Percentiles rank a stretch among this genome's conserved stretches.
phyloP scores from a whole-genome alignment of 257 asterid genomes.

The Nicotiana otophora region DNA sequence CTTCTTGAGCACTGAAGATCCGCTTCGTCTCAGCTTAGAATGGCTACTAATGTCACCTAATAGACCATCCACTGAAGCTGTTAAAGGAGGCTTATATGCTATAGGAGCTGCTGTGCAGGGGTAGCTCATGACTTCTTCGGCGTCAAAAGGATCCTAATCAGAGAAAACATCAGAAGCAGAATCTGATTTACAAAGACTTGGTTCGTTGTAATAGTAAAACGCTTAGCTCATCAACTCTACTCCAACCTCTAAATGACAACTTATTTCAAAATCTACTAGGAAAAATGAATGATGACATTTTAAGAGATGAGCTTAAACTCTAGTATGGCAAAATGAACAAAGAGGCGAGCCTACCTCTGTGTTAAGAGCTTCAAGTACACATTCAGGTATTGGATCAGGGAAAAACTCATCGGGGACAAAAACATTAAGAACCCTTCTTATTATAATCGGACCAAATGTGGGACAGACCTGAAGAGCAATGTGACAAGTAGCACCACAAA shows the following conservation, averaged over 20 bases:
- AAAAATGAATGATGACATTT: background rate
- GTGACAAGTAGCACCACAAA: background rate
- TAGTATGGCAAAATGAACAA: background rate
- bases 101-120: slow-evolving; percentile 61
- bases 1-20: slow-evolving; percentile 48
- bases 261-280: no score
- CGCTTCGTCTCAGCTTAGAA: slow-evolving; percentile 32
- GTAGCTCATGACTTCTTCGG: slow-evolving; percentile 30
- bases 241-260: background rate
- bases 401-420: slow-evolving; percentile 86
- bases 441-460: slow-evolving; percentile 52
- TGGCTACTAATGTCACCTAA: slow-evolving; percentile 58
- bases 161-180: background rate
- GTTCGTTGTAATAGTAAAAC: background rate
- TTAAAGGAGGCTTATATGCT: slow-evolving; percentile 62
- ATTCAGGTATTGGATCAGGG: slow-evolving; percentile 67
- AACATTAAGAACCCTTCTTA: slow-evolving; percentile 58
- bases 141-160: slow-evolving; percentile 44
- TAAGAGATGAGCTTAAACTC: background rate
- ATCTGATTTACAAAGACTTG: background rate
- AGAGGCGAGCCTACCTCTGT: slow-evolving; percentile 47
- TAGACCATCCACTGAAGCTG: slow-evolving; percentile 42
- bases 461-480: slow-evolving; percentile 67
- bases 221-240: background rate
- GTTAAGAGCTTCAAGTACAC: slow-evolving; percentile 54